Percentiles rank a stretch among this genome's conserved stretches.
phyloP scores from a whole-genome alignment of 495 filamentous ascomycete species.

The Immersiella caudata region DNA sequence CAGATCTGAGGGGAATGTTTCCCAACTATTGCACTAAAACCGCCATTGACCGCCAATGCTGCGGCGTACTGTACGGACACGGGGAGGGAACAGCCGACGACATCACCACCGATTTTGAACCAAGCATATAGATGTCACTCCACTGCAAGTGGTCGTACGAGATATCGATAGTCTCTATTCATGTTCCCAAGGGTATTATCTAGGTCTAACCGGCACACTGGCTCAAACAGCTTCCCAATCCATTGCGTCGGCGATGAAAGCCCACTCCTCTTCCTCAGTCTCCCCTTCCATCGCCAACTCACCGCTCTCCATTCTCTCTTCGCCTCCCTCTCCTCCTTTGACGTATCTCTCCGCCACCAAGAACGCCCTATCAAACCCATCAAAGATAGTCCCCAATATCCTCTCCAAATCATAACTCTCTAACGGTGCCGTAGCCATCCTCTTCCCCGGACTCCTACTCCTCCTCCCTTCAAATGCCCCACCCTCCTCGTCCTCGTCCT shows the following conservation, averaged over 20 bases:
- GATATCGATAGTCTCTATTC: neutral
- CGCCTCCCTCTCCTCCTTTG: slow-evolving; percentile 14
- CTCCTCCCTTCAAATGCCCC: slow-evolving; percentile 35
- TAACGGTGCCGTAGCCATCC: slow-evolving; percentile 42
- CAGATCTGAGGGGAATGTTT: too few species aligned
- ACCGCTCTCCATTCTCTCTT: neutral
- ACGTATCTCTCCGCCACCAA: slow-evolving; percentile 36
- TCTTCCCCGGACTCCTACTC: neutral
- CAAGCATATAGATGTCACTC: too few species aligned
- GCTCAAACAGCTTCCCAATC: slow-evolving; percentile 61
- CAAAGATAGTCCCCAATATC: slow-evolving; percentile 51
- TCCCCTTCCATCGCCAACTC: slow-evolving; percentile 40
- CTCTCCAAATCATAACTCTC: slow-evolving; percentile 59
- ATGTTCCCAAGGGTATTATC: neutral
- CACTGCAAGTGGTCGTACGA: too few species aligned
- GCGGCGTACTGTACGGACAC: too few species aligned
- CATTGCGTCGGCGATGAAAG: slow-evolving; percentile 68
- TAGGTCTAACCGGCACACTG: neutral
- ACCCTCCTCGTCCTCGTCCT: slow-evolving; percentile 45
- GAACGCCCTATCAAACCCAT: slow-evolving; percentile 44
- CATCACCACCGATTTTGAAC: too few species aligned
- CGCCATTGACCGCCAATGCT: too few species aligned
- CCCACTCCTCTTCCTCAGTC: slow-evolving; percentile 51
- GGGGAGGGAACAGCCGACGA: too few species aligned
- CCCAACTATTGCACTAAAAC: too few species aligned